Evolutionary conservation across 441 rosid genomes (phyloP).

Genomic region (Capsella rubella): DNA sequence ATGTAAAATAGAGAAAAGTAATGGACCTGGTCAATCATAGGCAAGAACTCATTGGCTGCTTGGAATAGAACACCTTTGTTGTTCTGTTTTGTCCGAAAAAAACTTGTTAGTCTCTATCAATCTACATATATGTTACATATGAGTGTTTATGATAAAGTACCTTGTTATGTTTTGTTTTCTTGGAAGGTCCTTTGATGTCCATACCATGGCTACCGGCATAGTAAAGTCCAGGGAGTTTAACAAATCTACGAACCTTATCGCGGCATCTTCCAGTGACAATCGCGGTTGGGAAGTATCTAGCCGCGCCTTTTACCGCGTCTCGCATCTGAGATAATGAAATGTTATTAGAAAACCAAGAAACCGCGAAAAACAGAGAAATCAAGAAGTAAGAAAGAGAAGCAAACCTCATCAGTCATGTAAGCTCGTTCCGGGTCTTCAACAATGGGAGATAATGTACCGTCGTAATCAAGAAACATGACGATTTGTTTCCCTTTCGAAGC

Average conservation of each 20-base stretch:
- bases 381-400: background rate
- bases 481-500: slow-evolving; percentile 59
- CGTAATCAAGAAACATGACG: slow-evolving; percentile 72
- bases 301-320: slow-evolving; percentile 59
- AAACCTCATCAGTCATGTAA: slow-evolving; percentile 60
- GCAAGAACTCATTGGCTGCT: slow-evolving; percentile 66
- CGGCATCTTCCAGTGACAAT: slow-evolving; percentile 70
- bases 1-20: slow-evolving; percentile 1
- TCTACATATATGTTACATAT: background rate
- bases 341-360: background rate
- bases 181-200: slow-evolving; percentile 75
- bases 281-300: slow-evolving; percentile 66
- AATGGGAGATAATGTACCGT: slow-evolving; percentile 74
- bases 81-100: slow-evolving; percentile 37
- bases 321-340: slow-evolving; percentile 53
- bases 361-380: background rate
- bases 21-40: slow-evolving; percentile 66
- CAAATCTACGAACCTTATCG: slow-evolving; percentile 71
- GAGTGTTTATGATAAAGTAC: slow-evolving; percentile 26
- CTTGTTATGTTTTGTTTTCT: slow-evolving; percentile 49
- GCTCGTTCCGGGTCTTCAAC: slow-evolving; percentile 69
- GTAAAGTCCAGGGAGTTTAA: slow-evolving; percentile 59
- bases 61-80: slow-evolving; percentile 56
- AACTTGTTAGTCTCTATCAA: slow-evolving; percentile 7
- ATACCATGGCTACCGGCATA: slow-evolving; percentile 82